Base-by-base conservation (phyloP, 768 basidiomycete species). In the Trametes cubensis region DNA sequence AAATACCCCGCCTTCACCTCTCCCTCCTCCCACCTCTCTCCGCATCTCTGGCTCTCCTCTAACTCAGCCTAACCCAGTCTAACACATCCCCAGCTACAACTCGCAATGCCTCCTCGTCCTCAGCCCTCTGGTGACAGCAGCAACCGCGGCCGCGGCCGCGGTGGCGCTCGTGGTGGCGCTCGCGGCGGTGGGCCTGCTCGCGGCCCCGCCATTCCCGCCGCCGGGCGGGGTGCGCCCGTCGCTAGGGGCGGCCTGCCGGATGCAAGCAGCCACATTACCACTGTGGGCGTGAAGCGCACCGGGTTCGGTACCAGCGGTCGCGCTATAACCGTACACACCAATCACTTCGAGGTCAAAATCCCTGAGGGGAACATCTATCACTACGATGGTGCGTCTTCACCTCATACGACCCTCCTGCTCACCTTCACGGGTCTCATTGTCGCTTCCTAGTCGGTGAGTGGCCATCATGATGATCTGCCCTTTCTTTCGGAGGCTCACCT, bases 211-310 rank as follows among this genome's bases (percentile, higher is more conserved):
- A 59, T 59, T 28, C 21, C 49, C 8, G 18, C 49, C 8, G 18
- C 49, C 20, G 30, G 41, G 14, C 41, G 58, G 74, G 66, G 71
- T 42, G 63, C 72, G 42, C 56, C 55, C 44, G 54, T 6, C 44
- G 28, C 28, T 28, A 28, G 7, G 28, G 49, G 18, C 39, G 64
- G 61, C 18, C 58, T 71, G 45, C 70, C 76, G 15, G 74, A 79
- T 14, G 79, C 70, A n/a, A 69, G 68, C 38, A 62, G 67, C 18
- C 82, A 83, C 66, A 75, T 84, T 51, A 61, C 72, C 48, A 79
- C 86, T 28, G 77, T 90, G 42, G 90, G 89, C 18, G 91, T 92
- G 40, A 86, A 81, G 67, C 80, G 91, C 42, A 81, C 87, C 28
- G 81, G 79, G 40, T 89, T 81, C 67, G 90, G 88, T 21, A 80